These are phyloP conservation scores for Fraxinus baroniana DNA, from an alignment of 305 asterid species.

Conservation along the genomic window DNA sequence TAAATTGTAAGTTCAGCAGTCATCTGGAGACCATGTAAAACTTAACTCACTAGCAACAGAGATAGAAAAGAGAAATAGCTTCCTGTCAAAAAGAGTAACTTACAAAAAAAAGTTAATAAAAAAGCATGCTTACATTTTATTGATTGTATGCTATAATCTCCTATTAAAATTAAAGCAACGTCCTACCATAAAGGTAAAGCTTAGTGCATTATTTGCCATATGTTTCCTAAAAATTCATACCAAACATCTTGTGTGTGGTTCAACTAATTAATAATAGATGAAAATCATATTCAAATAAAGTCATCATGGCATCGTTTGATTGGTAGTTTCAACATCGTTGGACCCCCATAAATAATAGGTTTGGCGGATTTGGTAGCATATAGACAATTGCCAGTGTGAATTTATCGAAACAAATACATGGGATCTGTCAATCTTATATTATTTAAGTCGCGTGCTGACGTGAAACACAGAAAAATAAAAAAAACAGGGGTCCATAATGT, in stretches of 20 bases:
- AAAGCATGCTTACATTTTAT: not conserved
- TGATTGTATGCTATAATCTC: not conserved
- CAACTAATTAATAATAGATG: not conserved
- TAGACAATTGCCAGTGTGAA: not conserved
- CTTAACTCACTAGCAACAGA: not conserved
- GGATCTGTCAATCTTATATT: not conserved
- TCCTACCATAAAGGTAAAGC: not conserved
- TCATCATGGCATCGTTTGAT: not conserved
- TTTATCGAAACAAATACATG: not conserved
- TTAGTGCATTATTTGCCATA: not conserved
- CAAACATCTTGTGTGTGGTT: not conserved
- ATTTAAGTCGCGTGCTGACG: not conserved
- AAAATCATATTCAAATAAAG: not conserved
- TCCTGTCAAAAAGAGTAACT: not conserved
- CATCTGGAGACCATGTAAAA: not conserved
- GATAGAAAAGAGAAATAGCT: not conserved
- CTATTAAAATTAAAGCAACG: not conserved
- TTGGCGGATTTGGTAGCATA: not conserved
- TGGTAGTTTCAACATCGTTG: not conserved
- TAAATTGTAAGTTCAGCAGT: not conserved
- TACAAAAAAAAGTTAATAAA: not conserved
- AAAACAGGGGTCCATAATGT: conserved; percentile 18
- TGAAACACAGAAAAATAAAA: not conserved
- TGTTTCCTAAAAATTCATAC: not conserved
- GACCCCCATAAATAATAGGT: not conserved